These are phyloP conservation scores for Nyssa sinensis DNA, from an alignment of 148 eudicot genomes.

Conservation along the genomic window DNA sequence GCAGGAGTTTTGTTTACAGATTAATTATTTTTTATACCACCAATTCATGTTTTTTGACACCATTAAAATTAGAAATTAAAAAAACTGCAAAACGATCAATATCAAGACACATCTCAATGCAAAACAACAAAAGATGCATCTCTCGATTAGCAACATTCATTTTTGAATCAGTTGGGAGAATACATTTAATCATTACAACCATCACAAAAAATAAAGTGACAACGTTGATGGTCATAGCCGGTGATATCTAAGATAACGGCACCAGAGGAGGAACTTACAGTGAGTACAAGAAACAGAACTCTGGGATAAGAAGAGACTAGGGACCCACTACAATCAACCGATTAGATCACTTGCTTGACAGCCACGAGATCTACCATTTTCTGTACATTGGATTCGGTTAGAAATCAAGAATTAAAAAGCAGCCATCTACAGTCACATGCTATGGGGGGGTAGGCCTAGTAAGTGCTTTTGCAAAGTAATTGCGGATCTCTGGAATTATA, in stretches of 20 bases:
- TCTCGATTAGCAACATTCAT: not conserved
- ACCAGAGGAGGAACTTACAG: conserved; percentile 18
- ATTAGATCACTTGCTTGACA: conserved; percentile 7
- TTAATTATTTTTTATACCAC: too few relatives aligned
- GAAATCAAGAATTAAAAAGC: conserved; percentile 14
- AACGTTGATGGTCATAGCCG: not conserved
- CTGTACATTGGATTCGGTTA: conserved; percentile 31
- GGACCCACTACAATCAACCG: too few relatives aligned
- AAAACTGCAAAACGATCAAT: too few relatives aligned
- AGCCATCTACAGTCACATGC: conserved; percentile 34
- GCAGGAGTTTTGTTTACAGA: too few relatives aligned
- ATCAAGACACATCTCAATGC: not conserved
- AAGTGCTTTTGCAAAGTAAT: conserved; percentile 54
- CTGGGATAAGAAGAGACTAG: conserved; percentile 5
- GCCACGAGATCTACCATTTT: conserved; percentile 18
- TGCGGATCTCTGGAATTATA: conserved; percentile 69
- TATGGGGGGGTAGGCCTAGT: conserved; percentile 33
- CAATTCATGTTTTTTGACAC: too few relatives aligned
- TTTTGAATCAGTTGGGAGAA: not conserved
- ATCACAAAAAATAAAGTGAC: not conserved
- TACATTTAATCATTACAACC: conserved; percentile 5
- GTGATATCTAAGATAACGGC: not conserved
- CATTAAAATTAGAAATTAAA: too few relatives aligned
- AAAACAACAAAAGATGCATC: not conserved
- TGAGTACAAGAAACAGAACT: conserved; percentile 17